These are phyloP conservation scores for Aureobasidium sp. DNA, from an alignment of 2,329 filamentous ascomycete genomes.

Conservation along the genomic window DNA sequence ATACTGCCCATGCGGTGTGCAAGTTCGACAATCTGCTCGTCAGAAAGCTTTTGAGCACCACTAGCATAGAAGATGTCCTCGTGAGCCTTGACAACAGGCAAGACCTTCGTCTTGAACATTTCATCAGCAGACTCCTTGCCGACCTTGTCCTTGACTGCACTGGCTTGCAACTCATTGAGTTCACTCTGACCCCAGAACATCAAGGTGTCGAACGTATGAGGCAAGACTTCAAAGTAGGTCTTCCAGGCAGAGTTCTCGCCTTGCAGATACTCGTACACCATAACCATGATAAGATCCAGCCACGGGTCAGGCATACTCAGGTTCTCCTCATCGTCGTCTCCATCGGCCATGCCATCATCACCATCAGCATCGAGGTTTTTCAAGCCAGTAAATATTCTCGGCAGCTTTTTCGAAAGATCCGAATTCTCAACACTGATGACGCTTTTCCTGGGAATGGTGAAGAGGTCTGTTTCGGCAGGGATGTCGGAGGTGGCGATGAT, in stretches of 20 bases:
- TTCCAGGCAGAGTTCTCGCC: constrained; percentile 62
- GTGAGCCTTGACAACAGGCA: constrained; percentile 52
- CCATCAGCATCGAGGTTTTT: background rate
- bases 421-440: constrained; percentile 72
- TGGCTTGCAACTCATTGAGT: constrained; percentile 65
- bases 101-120: constrained; percentile 54
- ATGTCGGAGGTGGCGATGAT: constrained; percentile 65
- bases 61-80: constrained; percentile 43
- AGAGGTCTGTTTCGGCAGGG: constrained; percentile 66
- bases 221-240: constrained; percentile 70
- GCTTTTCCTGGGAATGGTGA: constrained; percentile 65
- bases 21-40: constrained; percentile 45
- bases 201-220: constrained; percentile 65
- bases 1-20: constrained; percentile 79
- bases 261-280: constrained; percentile 67
- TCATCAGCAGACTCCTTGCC: constrained; percentile 65
- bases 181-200: constrained; percentile 82
- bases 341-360: constrained; percentile 2
- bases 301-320: constrained; percentile 37
- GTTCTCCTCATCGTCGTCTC: constrained; percentile 23
- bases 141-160: constrained; percentile 68
- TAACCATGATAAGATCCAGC: constrained; percentile 61
- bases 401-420: constrained; percentile 44
- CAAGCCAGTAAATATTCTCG: constrained; percentile 28
- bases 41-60: constrained; percentile 31